Conservation (phyloP, 2,329 filamentous ascomycete species). For the Sordariomycetes sp. region DNA sequence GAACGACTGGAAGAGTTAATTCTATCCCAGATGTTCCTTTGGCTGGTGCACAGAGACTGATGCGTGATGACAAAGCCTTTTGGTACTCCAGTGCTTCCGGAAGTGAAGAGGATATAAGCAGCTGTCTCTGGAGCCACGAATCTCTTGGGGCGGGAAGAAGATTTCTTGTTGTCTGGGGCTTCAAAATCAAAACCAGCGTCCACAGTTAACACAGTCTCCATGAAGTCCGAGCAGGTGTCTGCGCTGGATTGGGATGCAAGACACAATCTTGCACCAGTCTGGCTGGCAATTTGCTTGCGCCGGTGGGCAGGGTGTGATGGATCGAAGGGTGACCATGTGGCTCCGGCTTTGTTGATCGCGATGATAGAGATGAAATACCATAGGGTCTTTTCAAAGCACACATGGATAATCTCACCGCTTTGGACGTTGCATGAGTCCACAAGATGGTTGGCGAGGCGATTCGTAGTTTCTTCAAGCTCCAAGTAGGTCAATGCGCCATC, state of each 20-base stretch:
- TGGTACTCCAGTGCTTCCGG: conserved; percentile 6
- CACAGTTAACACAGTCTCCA: background rate
- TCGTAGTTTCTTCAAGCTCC: background rate
- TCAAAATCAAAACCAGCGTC: too few relatives aligned
- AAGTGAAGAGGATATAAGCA: conserved; percentile 6
- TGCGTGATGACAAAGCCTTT: conserved; percentile 7
- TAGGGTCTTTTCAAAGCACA: conserved; percentile 6
- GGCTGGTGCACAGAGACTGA: background rate
- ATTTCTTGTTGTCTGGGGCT: too few relatives aligned
- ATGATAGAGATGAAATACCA: conserved; percentile 5
- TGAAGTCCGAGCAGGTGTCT: background rate
- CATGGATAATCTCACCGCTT: background rate
- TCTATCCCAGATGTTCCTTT: conserved; percentile 16
- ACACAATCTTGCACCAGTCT: conserved; percentile 18
- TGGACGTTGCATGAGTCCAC: conserved; percentile 2
- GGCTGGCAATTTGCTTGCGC: background rate
- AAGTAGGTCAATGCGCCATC: conserved; percentile 28
- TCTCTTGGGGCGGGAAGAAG: background rate
- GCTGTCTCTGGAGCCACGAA: too few relatives aligned
- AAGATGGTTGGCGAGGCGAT: background rate
- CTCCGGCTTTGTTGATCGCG: conserved; percentile 6
- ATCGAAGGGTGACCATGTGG: conserved; percentile 4
- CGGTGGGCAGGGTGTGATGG: conserved; percentile 2
- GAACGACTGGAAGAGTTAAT: conserved; percentile 1
- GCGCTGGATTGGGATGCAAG: conserved; percentile 14